Evolutionary conservation across 805 yeast genomes (phyloP).

Genomic region (Vanderwaltozyma tropicalis): DNA sequence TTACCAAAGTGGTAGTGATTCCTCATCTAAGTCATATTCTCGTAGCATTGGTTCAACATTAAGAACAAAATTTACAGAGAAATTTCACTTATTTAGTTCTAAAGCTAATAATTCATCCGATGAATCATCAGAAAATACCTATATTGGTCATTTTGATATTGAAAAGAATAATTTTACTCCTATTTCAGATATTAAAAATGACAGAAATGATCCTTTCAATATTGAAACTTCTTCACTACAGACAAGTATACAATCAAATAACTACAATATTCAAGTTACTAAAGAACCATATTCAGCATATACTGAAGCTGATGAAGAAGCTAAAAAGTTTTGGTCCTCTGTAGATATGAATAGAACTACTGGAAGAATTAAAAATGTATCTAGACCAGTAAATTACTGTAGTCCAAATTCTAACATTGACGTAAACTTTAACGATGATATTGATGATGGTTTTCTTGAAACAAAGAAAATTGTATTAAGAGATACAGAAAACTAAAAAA

Average conservation of each 20-base stretch:
- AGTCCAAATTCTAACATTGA: too few relatives aligned
- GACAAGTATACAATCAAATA: neutral
- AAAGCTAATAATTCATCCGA: constrained; percentile 2
- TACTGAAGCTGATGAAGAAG: constrained; percentile 29
- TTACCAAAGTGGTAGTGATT: constrained; percentile 2
- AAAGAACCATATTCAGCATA: constrained; percentile 25
- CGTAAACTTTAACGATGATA: too few relatives aligned
- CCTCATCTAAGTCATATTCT: neutral
- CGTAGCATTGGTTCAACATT: neutral
- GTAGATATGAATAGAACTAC: neutral
- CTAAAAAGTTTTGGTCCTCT: constrained; percentile 27
- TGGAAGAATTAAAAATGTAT: too few relatives aligned
- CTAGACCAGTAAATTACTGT: too few relatives aligned
- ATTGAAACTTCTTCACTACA: constrained; percentile 1
- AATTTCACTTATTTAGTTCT: neutral
- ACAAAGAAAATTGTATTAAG: too few relatives aligned
- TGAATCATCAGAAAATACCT: constrained; percentile 7
- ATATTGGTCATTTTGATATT: constrained; percentile 8
- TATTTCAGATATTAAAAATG: constrained; percentile 3
- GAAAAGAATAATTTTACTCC: constrained; percentile 12
- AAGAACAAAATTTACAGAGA: neutral
- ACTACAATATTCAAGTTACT: neutral
- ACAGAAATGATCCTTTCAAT: constrained; percentile 2
- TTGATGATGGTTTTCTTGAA: too few relatives aligned
- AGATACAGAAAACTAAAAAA: too few relatives aligned